Conservation (phyloP, 164 flowering plant species). For the Vitis vinifera region DNA sequence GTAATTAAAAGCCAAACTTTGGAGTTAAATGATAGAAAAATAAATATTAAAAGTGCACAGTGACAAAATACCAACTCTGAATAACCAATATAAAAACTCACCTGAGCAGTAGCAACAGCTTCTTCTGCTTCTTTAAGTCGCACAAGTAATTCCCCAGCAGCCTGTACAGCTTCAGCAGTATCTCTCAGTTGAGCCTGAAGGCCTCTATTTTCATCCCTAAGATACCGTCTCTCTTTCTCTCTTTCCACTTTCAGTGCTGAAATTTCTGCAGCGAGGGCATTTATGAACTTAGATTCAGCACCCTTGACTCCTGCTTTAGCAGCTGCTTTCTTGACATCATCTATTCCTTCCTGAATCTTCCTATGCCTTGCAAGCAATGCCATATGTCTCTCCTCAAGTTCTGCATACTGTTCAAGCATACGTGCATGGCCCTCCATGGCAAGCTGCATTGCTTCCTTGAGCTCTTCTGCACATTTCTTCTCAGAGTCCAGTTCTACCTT, state of each 20-base stretch:
- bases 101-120: constrained; percentile 69
- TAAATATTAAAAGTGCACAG: no score
- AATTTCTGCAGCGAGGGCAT: constrained; percentile 90
- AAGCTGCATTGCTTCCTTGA: constrained; percentile 91
- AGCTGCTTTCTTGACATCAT: constrained; percentile 92
- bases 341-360: constrained; percentile 79
- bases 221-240: constrained; percentile 74
- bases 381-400: constrained; percentile 87
- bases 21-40: no score
- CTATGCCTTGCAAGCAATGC: constrained; percentile 83
- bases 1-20: no score
- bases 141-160: constrained; percentile 93
- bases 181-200: constrained; percentile 88
- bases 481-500: constrained; percentile 74
- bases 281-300: constrained; percentile 88
- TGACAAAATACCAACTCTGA: no score
- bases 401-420: constrained; percentile 96
- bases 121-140: constrained; percentile 95
- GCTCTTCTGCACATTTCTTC: constrained; percentile 84
- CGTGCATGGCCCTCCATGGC: constrained; percentile 98
- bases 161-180: constrained; percentile 98
- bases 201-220: constrained; percentile 83
- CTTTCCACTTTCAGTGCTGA: constrained; percentile 79
- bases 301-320: constrained; percentile 89
- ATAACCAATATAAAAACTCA: constrained; percentile 21